These are phyloP conservation scores for Melaleuca quinquenervia DNA, from an alignment of 345 rosid species.

Conservation along the genomic window DNA sequence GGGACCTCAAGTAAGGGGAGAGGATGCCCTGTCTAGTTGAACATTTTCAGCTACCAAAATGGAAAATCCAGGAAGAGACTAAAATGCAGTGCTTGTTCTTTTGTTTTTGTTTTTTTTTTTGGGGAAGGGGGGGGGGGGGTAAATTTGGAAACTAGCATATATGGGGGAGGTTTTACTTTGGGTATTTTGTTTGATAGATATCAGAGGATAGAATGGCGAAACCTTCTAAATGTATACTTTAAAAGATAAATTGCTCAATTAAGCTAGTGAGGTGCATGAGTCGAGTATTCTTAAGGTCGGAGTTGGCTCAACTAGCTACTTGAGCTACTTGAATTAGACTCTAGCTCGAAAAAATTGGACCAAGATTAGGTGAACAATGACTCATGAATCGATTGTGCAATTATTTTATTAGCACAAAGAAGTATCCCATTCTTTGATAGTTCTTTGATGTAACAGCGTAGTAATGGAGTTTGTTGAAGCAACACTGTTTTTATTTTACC, in stretches of 20 bases:
- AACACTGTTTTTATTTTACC: not conserved
- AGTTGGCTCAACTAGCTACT: not conserved
- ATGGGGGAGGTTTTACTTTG: not conserved
- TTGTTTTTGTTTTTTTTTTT: fast-evolving
- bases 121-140: too few relatives aligned
- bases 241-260: not conserved
- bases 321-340: not conserved
- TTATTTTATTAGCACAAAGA: not conserved
- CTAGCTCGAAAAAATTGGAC: not conserved
- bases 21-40: not conserved
- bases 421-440: not conserved
- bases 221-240: not conserved
- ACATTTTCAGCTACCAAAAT: not conserved
- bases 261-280: not conserved
- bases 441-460: not conserved
- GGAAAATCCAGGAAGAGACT: not conserved
- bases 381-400: not conserved
- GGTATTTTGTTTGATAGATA: not conserved
- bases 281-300: not conserved
- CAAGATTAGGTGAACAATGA: not conserved
- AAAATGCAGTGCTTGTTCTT: not conserved
- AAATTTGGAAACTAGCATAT: not conserved
- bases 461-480: not conserved
- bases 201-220: not conserved
- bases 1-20: not conserved